phyloP scores from a whole-genome alignment of 768 basidiomycete species.

The Lactarius deliciosus region DNA sequence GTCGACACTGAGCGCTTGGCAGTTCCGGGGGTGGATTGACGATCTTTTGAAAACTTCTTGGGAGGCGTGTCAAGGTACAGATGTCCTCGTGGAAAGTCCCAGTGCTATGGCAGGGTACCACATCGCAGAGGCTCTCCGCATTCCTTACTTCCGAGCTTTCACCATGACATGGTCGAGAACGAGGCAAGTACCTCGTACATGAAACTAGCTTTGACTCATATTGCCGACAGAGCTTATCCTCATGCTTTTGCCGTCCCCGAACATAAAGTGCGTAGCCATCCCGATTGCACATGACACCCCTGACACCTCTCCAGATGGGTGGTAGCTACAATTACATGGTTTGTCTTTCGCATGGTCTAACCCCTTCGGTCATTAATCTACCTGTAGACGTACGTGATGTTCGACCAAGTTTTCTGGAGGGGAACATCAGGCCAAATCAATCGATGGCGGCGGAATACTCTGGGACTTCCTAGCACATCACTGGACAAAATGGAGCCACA shows the following conservation, averaged over 20 bases:
- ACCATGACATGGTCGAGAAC: slow-evolving; percentile 99
- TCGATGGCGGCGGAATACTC: slow-evolving; percentile 78
- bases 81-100: slow-evolving; percentile 92
- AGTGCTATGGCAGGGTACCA: slow-evolving; percentile 98
- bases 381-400: slow-evolving; percentile 86
- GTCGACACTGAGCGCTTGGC: slow-evolving; percentile 23
- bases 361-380: slow-evolving; percentile 14
- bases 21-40: slow-evolving; percentile 98
- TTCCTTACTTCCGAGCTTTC: slow-evolving; percentile 94
- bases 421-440: slow-evolving; percentile 94
- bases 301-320: slow-evolving; percentile 63
- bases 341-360: slow-evolving; percentile 28
- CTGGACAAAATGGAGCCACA: slow-evolving; percentile 96
- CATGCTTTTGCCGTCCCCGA: slow-evolving; percentile 99
- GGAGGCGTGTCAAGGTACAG: slow-evolving; percentile 94
- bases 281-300: slow-evolving; percentile 1
- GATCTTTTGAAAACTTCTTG: slow-evolving; percentile 93
- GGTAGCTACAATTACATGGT: slow-evolving; percentile 99
- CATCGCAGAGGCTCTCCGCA: slow-evolving; percentile 90
- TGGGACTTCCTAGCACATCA: slow-evolving; percentile 77
- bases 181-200: slow-evolving; percentile 44
- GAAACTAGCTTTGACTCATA: slow-evolving; percentile 5
- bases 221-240: slow-evolving; percentile 77
- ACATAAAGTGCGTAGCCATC: slow-evolving; percentile 58
- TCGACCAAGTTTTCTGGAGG: slow-evolving; percentile 97